A percentile compares a stretch with the other conserved stretches of the same genome.
Conservation (phyloP, 2,329 filamentous ascomycete genomes). For the Paramyrothecium sp. region DNA sequence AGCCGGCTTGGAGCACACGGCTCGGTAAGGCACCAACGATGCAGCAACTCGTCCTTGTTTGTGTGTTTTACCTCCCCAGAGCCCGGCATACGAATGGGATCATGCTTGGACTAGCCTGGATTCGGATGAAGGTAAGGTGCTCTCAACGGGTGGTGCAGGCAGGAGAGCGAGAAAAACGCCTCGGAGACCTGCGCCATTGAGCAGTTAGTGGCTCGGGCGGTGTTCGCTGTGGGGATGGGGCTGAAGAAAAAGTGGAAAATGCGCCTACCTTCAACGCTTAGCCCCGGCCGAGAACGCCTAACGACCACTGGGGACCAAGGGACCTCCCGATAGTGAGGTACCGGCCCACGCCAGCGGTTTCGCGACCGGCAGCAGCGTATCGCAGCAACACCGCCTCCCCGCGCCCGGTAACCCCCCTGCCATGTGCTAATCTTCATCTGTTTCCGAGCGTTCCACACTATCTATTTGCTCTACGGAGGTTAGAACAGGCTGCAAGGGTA, state of each 20-base stretch:
- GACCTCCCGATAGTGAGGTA: not conserved
- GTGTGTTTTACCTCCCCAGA: conserved; percentile 2
- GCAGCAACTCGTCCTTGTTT: too few species aligned
- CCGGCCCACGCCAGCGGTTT: not conserved
- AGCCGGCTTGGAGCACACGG: too few species aligned
- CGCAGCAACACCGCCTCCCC: not conserved
- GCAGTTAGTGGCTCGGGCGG: conserved; percentile 1
- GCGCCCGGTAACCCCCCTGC: not conserved
- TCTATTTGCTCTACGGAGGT: not conserved
- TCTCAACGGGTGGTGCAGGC: not conserved
- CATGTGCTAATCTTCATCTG: not conserved
- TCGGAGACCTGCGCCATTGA: not conserved
- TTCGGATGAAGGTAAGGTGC: too few species aligned
- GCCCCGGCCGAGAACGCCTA: not conserved
- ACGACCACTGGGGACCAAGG: not conserved
- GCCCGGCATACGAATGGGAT: too few species aligned
- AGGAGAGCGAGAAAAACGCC: not conserved
- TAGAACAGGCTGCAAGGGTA: too few species aligned
- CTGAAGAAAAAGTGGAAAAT: conserved; percentile 1
- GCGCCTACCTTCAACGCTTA: not conserved
- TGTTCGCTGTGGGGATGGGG: conserved; percentile 2
- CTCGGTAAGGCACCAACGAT: too few species aligned
- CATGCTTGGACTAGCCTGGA: too few species aligned
- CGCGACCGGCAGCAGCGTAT: not conserved
- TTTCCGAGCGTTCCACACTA: not conserved